Conservation (phyloP, 176 grass and related monocot species). For the Oropetium thomaeum region DNA sequence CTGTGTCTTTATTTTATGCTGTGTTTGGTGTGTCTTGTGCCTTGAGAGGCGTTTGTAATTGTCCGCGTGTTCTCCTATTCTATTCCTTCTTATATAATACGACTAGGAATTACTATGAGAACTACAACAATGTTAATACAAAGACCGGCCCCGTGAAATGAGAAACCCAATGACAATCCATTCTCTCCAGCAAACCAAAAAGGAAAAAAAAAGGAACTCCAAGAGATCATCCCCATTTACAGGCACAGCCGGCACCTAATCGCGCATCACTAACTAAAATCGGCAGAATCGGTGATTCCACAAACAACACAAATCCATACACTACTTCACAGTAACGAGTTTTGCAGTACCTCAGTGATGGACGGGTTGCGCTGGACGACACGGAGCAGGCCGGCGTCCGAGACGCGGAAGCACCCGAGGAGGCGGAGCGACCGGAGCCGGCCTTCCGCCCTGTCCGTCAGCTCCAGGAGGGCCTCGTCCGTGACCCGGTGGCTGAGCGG, state of each 20-base stretch:
- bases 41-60: background rate
- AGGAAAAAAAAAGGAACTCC: background rate
- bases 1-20: no score
- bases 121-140: background rate
- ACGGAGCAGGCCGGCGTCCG: conserved; percentile 61
- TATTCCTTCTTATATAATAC: background rate
- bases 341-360: conserved; percentile 59
- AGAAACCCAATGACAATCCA: no score
- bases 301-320: background rate
- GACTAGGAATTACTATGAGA: no score
- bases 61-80: background rate
- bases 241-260: background rate
- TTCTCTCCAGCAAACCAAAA: no score
- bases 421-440: conserved; percentile 55
- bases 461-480: conserved; percentile 28
- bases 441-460: conserved; percentile 34
- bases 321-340: background rate
- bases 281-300: background rate
- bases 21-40: no score
- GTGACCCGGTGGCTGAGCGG: conserved; percentile 37
- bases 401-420: conserved; percentile 49
- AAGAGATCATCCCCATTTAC: background rate
- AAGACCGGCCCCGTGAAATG: no score
- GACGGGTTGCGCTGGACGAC: conserved; percentile 55
- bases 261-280: background rate